Percentiles rank a stretch among this genome's conserved stretches.
phyloP scores from a whole-genome alignment of 2,329 filamentous ascomycete genomes.

The Stagonosporopsis cucurbitacearum region DNA sequence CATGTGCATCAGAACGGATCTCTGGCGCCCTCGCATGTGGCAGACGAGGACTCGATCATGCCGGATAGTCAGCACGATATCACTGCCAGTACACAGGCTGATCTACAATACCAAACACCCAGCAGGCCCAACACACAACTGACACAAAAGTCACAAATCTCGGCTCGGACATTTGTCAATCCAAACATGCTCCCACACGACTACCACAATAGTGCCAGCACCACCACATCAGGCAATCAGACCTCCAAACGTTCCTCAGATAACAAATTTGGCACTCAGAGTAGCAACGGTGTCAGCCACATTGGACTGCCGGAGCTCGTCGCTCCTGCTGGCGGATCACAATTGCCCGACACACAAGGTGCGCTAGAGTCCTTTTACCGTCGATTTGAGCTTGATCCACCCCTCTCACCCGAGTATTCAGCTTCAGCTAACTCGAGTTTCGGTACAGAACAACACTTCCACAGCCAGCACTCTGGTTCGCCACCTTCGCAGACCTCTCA shows the following conservation, averaged over 20 bases:
- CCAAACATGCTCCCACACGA: constrained; percentile 64
- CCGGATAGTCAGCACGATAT: constrained; percentile 52
- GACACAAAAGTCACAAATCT: constrained; percentile 68
- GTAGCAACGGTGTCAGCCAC: constrained; percentile 67
- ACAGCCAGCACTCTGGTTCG: constrained; percentile 48
- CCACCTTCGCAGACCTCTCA: constrained; percentile 49
- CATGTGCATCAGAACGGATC: constrained; percentile 52
- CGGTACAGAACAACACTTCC: constrained; percentile 40
- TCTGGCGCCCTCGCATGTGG: constrained; percentile 45
- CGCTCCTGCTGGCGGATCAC: constrained; percentile 60
- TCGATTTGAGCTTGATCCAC: constrained; percentile 21
- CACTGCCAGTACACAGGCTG: constrained; percentile 40
- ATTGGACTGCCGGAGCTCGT: constrained; percentile 64
- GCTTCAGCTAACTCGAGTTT: constrained; percentile 29
- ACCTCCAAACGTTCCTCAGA: constrained; percentile 75
- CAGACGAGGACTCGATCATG: constrained; percentile 55
- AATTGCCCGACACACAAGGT: constrained; percentile 70
- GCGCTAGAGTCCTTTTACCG: constrained; percentile 43
- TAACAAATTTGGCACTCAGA: constrained; percentile 76
- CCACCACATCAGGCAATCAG: constrained; percentile 81
- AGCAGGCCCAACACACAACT: constrained; percentile 39
- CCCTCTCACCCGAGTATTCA: constrained; percentile 11
- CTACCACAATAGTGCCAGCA: constrained; percentile 86
- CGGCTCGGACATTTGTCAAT: constrained; percentile 65
- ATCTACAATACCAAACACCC: constrained; percentile 43